Percentiles rank a stretch among this genome's conserved stretches.
Conservation (phyloP, 495 filamentous ascomycete species). For the Hyphodiscus hymeniophilus region DNA sequence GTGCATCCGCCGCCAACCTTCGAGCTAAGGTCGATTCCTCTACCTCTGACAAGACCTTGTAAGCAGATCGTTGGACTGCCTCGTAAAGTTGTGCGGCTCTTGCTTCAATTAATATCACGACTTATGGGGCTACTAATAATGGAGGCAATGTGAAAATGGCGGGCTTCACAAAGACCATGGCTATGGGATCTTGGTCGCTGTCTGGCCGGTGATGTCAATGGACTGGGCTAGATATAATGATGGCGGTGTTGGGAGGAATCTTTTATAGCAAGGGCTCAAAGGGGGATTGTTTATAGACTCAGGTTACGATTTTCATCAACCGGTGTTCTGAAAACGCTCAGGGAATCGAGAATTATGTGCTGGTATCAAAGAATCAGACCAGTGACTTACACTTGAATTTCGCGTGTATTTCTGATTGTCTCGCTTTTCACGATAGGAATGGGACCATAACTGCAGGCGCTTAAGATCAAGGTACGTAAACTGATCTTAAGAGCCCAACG, state of each 20-base stretch:
- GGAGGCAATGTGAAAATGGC: background rate
- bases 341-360: too few species aligned
- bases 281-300: conserved; percentile 13
- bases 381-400: too few species aligned
- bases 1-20: conserved; percentile 79
- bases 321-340: too few species aligned
- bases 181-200: background rate
- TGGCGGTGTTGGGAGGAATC: conserved; percentile 13
- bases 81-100: conserved; percentile 1
- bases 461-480: too few species aligned
- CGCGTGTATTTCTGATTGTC: too few species aligned
- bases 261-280: conserved; percentile 8
- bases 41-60: conserved; percentile 45
- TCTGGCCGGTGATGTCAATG: conserved; percentile 8
- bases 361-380: too few species aligned
- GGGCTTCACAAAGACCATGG: background rate
- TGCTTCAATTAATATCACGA: conserved; percentile 9
- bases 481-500: too few species aligned
- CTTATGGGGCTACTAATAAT: conserved; percentile 1
- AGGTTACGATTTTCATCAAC: too few species aligned
- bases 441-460: too few species aligned
- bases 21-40: conserved; percentile 82
- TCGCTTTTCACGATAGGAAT: too few species aligned
- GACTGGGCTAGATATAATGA: conserved; percentile 15
- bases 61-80: conserved; percentile 14